phyloP scores from a whole-genome alignment of 805 yeast genomes.

The Debaryomyces tyrocola region DNA sequence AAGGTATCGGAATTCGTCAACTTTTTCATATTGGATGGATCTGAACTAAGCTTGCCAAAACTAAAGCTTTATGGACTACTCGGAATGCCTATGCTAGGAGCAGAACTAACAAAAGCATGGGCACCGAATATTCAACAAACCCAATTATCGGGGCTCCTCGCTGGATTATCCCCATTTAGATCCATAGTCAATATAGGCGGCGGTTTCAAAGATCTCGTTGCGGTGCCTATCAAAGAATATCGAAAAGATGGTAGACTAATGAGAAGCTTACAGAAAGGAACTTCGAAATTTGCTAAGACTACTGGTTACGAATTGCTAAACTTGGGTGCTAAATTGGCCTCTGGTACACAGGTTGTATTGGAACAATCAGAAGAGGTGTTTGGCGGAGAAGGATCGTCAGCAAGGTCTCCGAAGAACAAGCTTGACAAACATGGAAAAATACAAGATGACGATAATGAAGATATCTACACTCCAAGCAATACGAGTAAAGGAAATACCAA shows the following conservation, averaged over 20 bases:
- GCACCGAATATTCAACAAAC: constrained; percentile 82
- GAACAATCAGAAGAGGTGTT: constrained; percentile 78
- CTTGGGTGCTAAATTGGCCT: constrained; percentile 80
- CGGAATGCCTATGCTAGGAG: constrained; percentile 65
- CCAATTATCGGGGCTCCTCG: constrained; percentile 76
- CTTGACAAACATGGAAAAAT: constrained; percentile 5
- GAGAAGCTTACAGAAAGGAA: constrained; percentile 74
- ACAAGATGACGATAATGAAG: constrained; percentile 7
- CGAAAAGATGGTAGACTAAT: constrained; percentile 68
- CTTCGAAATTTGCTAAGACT: constrained; percentile 67
- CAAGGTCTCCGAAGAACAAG: constrained; percentile 27
- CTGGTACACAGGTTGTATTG: constrained; percentile 80
- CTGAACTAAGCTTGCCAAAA: constrained; percentile 64
- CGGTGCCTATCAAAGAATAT: constrained; percentile 74
- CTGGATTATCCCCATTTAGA: constrained; percentile 81
- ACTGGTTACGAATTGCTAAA: constrained; percentile 80
- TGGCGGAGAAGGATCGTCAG: constrained; percentile 70
- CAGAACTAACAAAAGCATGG: constrained; percentile 69
- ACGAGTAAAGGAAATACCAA: constrained; percentile 8
- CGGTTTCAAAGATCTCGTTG: constrained; percentile 71
- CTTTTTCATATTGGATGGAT: constrained; percentile 84
- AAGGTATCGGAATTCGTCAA: constrained; percentile 85
- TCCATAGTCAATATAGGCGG: constrained; percentile 76
- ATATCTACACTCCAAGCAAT: background rate
- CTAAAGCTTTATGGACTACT: constrained; percentile 70